phyloP scores from a whole-genome alignment of 2,329 filamentous ascomycete genomes.

The Elsinoe fawcettii region DNA sequence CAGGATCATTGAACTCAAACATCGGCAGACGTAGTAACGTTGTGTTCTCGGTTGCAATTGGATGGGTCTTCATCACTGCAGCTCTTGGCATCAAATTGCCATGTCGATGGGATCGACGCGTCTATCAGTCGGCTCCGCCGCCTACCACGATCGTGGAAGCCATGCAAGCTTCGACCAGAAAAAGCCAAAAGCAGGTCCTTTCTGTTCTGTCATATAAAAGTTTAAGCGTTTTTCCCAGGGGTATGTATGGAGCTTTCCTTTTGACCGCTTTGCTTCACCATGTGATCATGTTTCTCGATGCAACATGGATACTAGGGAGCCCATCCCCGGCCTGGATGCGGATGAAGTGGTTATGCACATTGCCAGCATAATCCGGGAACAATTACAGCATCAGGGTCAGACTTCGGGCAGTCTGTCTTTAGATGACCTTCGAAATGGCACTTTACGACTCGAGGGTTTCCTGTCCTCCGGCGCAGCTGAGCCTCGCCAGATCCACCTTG shows the following conservation, averaged over 20 bases:
- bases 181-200: background rate
- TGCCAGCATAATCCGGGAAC: slow-evolving; percentile 6
- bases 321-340: background rate
- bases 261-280: background rate
- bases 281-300: background rate
- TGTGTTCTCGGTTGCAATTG: background rate
- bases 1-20: background rate
- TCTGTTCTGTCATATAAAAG: background rate
- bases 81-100: slow-evolving; percentile 9
- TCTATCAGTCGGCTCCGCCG: background rate
- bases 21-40: background rate
- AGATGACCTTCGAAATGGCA: background rate
- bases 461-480: background rate
- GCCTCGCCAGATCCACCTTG: slow-evolving; percentile 2
- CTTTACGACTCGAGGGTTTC: slow-evolving; percentile 7
- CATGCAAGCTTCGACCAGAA: slow-evolving; percentile 11
- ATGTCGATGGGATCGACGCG: background rate
- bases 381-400: background rate
- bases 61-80: background rate
- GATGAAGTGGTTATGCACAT: slow-evolving; percentile 7
- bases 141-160: slow-evolving; percentile 4
- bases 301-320: slow-evolving; percentile 2
- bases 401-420: background rate
- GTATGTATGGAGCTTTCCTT: background rate
- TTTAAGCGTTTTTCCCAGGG: slow-evolving; percentile 3